Base-by-base conservation (phyloP, 208 protist species). In the Trypanosoma grayi region DNA sequence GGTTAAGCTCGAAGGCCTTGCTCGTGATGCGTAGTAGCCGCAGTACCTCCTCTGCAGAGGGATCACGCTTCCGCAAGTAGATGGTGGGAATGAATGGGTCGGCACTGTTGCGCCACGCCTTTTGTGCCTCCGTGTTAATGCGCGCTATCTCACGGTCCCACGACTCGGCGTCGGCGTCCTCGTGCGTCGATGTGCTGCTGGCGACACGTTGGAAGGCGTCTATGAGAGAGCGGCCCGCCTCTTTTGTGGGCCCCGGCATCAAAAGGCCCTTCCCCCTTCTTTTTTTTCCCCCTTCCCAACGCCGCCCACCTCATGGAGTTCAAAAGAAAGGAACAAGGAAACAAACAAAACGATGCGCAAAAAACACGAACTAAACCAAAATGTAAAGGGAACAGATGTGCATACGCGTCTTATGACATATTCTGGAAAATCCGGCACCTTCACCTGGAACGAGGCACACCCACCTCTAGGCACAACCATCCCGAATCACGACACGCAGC, bases 1-100 rank as follows among this genome's bases (percentile, higher is more conserved):
- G 68, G 46, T 87, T 81, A 28, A 94, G 60, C 66, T 92, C 87
- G 50, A 92, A 86, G 0, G 83, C 76, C 46, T 94, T 94, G 43
- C 73, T 83, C 16, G 87, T 82, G 33, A 60, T 59, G 43, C 71
- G 70, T 30, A 88, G 54, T 7, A 80, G 65, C 4, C 71, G 74
- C 2, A 73, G 60, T 0, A 61, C 66, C n/a, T 89, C 83, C 20
- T 90, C 82, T 13, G 81, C 81, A 3, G 53, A 44, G 13, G 78
- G 75, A 44, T 93, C 70, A 13, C 69, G 69, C 2, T 43, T 61
- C 0, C 83, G 81, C 16, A 79, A 60, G 63, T 93, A 90, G 28
- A 90, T 60, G 9, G 83, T 71, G 4, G 86, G 83, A 27, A 90
- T 70, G 54, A 83, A 87, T 7, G 60, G 30, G 13, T 31, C 37